Conservation (phyloP, 176 grass and related monocot genomes). For the Carex parvula region DNA sequence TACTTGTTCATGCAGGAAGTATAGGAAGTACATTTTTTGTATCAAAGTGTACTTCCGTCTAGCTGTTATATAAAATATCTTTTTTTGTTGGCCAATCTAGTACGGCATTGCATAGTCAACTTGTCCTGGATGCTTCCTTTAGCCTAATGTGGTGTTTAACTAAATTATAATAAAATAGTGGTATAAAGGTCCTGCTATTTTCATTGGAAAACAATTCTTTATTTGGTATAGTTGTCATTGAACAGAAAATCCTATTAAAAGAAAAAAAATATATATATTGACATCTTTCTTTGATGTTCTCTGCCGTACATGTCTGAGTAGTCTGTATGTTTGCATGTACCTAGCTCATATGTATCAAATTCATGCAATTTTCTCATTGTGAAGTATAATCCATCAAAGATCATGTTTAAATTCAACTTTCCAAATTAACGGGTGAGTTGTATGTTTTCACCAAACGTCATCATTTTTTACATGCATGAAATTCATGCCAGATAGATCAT, state of each 20-base stretch:
- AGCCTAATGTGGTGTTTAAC: background rate
- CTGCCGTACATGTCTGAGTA: background rate
- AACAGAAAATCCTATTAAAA: background rate
- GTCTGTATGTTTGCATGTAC: background rate
- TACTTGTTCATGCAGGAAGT: background rate
- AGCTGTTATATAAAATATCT: background rate
- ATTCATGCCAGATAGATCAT: background rate
- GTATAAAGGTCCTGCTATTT: background rate
- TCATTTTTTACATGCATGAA: background rate
- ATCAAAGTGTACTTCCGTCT: background rate
- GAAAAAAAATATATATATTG: background rate
- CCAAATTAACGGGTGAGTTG: background rate
- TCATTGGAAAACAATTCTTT: background rate
- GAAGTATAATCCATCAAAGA: background rate
- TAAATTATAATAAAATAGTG: background rate
- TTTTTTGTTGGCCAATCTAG: constrained; percentile 9
- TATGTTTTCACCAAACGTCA: background rate
- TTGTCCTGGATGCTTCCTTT: background rate
- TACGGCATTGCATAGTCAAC: background rate
- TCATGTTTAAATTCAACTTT: background rate
- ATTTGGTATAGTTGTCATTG: background rate
- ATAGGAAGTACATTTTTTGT: background rate
- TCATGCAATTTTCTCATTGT: background rate
- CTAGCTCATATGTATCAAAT: background rate
- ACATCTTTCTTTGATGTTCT: background rate